Evolutionary conservation across 2,329 filamentous ascomycete species (phyloP).

Genomic region (Fusarium oligoseptatum): DNA sequence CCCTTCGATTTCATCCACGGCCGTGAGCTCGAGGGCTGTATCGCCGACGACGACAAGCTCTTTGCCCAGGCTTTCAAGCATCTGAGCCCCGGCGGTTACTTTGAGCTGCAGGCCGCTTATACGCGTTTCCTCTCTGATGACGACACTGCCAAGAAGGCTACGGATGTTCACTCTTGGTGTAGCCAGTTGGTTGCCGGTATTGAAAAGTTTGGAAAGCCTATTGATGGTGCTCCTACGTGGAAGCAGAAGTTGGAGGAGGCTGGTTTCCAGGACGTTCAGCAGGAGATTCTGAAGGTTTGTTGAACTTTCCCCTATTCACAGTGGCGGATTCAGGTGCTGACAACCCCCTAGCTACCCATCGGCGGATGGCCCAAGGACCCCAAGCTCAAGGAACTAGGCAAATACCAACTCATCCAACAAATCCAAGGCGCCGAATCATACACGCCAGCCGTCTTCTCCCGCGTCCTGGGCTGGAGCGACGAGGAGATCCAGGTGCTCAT

Average conservation of each 20-base stretch:
- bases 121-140: slow-evolving; percentile 15
- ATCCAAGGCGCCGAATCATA: slow-evolving; percentile 23
- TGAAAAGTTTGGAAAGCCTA: slow-evolving; percentile 14
- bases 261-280: slow-evolving; percentile 10
- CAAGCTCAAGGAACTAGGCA: slow-evolving; percentile 24
- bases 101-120: slow-evolving; percentile 9
- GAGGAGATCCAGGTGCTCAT: slow-evolving; percentile 31
- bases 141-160: slow-evolving; percentile 12
- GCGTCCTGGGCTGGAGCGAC: slow-evolving; percentile 22
- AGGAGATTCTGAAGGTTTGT: slow-evolving; percentile 20
- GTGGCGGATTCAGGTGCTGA: neutral
- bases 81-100: slow-evolving; percentile 4
- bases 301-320: neutral
- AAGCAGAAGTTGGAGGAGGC: slow-evolving; percentile 11
- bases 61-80: slow-evolving; percentile 9
- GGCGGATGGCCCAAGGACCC: slow-evolving; percentile 22
- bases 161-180: slow-evolving; percentile 7
- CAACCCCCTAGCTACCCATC: neutral
- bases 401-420: slow-evolving; percentile 14
- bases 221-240: slow-evolving; percentile 11
- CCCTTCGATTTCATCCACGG: slow-evolving; percentile 24
- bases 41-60: slow-evolving; percentile 4
- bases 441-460: slow-evolving; percentile 17
- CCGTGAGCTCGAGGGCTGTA: slow-evolving; percentile 19
- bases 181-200: neutral